Evolutionary conservation across 2,329 filamentous ascomycete species (phyloP).

Genomic region (Scleromitrula shiraiana): DNA sequence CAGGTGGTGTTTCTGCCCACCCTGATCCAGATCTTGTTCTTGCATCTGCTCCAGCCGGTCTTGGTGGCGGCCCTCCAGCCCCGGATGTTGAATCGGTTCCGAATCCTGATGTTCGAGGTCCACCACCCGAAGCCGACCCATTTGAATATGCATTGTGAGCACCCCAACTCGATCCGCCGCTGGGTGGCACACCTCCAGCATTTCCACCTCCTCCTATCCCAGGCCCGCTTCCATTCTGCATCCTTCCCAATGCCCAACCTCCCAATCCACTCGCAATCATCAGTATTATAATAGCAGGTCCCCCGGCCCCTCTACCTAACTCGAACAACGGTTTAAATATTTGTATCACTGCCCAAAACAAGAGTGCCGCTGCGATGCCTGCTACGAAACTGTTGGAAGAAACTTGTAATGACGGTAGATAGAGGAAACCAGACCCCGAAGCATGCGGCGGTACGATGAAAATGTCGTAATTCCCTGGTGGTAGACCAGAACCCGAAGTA

Average conservation of each 20-base stretch:
- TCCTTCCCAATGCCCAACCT: slow-evolving; percentile 69
- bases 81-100: slow-evolving; percentile 4
- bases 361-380: slow-evolving; percentile 70
- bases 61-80: slow-evolving; percentile 16
- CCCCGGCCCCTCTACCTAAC: slow-evolving; percentile 61
- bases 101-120: slow-evolving; percentile 6
- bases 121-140: slow-evolving; percentile 18
- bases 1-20: slow-evolving; percentile 7
- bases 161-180: slow-evolving; percentile 14
- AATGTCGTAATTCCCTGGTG: slow-evolving; percentile 90
- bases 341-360: slow-evolving; percentile 64
- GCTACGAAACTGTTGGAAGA: slow-evolving; percentile 88
- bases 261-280: slow-evolving; percentile 65
- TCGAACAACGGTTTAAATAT: slow-evolving; percentile 65
- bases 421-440: slow-evolving; percentile 80
- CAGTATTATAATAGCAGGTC: slow-evolving; percentile 64
- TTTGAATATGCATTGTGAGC: slow-evolving; percentile 20
- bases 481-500: slow-evolving; percentile 63
- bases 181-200: slow-evolving; percentile 13
- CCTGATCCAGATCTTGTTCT: slow-evolving; percentile 3
- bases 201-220: slow-evolving; percentile 21
- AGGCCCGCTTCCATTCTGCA: slow-evolving; percentile 40
- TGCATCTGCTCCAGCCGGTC: slow-evolving; percentile 8
- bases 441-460: slow-evolving; percentile 94
- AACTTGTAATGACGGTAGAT: slow-evolving; percentile 81